Conservation (phyloP, 306 rosid species). For the Quercus alba region DNA sequence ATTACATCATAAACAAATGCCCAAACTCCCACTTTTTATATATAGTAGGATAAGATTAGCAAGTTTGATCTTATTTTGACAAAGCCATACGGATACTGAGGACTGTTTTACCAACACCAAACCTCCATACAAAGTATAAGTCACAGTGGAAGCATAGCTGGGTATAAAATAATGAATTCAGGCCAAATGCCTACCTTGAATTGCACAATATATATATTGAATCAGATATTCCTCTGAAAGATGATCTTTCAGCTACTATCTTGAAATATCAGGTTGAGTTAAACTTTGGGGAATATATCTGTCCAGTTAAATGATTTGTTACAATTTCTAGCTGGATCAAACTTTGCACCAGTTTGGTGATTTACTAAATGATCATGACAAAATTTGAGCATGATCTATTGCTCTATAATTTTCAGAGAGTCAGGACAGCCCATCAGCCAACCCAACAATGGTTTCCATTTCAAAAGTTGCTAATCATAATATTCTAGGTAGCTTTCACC, state of each 20-base stretch:
- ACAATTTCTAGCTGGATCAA: background rate
- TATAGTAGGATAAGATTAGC: too few species aligned
- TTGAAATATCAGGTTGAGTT: background rate
- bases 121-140: background rate
- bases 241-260: background rate
- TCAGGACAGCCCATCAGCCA: background rate
- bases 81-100: background rate
- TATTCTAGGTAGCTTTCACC: slow-evolving; percentile 41
- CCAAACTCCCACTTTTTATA: too few species aligned
- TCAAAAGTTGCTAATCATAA: background rate
- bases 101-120: background rate
- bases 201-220: background rate
- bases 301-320: background rate
- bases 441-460: background rate
- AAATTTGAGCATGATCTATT: background rate
- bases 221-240: background rate
- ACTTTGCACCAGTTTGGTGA: background rate
- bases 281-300: background rate
- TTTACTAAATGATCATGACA: background rate
- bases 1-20: too few species aligned
- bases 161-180: background rate
- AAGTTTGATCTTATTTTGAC: background rate
- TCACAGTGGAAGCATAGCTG: background rate
- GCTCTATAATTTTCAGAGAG: background rate
- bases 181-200: background rate